phyloP scores from a whole-genome alignment of 768 basidiomycete species.

The Leccinum disarticulatum region DNA sequence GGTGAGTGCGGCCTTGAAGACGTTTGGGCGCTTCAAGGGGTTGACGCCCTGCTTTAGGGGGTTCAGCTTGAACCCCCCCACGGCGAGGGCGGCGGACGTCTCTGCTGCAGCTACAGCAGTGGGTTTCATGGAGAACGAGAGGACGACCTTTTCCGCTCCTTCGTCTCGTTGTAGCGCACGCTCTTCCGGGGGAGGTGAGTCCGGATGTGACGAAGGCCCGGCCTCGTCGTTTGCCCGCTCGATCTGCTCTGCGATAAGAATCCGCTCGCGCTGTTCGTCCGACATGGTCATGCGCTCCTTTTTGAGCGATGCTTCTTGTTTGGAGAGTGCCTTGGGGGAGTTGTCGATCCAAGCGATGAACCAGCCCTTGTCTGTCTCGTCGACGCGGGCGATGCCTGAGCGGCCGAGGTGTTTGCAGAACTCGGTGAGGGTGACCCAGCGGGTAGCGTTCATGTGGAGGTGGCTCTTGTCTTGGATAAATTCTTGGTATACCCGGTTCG shows the following conservation, averaged over 20 bases:
- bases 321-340: constrained; percentile 90
- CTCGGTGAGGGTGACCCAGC: constrained; percentile 97
- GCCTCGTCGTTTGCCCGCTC: constrained; percentile 68
- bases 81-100: constrained; percentile 33
- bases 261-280: constrained; percentile 92
- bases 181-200: constrained; percentile 47
- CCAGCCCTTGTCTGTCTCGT: constrained; percentile 99
- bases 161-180: constrained; percentile 70
- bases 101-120: constrained; percentile 23
- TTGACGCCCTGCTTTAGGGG: constrained; percentile 43
- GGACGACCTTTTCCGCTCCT: constrained; percentile 67
- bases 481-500: constrained; percentile 96
- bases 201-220: constrained; percentile 31
- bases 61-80: constrained; percentile 59
- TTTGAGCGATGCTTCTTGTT: constrained; percentile 84
- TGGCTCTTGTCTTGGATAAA: constrained; percentile 93
- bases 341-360: constrained; percentile 98
- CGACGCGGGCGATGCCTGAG: constrained; percentile 83
- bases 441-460: constrained; percentile 97
- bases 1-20: constrained; percentile 56
- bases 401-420: constrained; percentile 90
- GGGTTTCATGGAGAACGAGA: constrained; percentile 67
- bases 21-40: constrained; percentile 71
- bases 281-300: constrained; percentile 90
- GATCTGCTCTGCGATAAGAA: constrained; percentile 90